Evolutionary conservation across 1,284 basidiomycete species (phyloP).

Genomic region (Apiotrichum gamsii): DNA sequence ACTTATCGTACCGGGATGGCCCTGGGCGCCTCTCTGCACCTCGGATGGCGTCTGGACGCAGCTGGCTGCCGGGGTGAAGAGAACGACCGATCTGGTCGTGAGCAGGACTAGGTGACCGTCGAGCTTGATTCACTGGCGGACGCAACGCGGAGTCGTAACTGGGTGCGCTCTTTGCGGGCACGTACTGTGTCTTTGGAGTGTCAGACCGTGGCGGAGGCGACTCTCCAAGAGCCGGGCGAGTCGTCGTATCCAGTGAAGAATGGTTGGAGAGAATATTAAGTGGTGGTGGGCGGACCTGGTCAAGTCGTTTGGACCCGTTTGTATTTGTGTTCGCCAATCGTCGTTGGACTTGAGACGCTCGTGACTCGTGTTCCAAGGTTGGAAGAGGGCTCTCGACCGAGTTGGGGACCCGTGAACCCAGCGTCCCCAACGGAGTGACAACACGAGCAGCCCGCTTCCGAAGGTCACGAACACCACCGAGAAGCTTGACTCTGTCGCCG

Average conservation of each 20-base stretch:
- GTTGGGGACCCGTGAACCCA: not conserved
- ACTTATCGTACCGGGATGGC: too few relatives aligned
- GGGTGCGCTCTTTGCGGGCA: not conserved
- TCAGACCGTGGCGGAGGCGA: slow-evolving; percentile 8
- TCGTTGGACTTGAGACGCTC: slow-evolving; percentile 12
- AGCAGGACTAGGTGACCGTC: slow-evolving; percentile 35
- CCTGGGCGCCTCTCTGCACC: too few relatives aligned
- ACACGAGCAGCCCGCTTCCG: slow-evolving; percentile 49
- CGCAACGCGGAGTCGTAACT: slow-evolving; percentile 3
- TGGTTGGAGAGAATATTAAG: slow-evolving; percentile 11
- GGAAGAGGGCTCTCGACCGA: not conserved
- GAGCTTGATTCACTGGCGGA: slow-evolving; percentile 26
- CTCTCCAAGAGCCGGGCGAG: too few relatives aligned
- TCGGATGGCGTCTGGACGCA: too few relatives aligned
- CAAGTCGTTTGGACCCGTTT: slow-evolving; percentile 15
- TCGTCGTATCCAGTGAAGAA: not conserved
- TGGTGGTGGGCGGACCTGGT: slow-evolving; percentile 21
- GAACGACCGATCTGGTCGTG: slow-evolving; percentile 19
- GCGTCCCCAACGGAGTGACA: not conserved
- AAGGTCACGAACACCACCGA: slow-evolving; percentile 73
- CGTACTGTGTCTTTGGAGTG: slow-evolving; percentile 3
- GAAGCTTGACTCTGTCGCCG: slow-evolving; percentile 78
- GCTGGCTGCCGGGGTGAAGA: too few relatives aligned
- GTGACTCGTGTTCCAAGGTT: not conserved
- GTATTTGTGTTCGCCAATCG: slow-evolving; percentile 5